Evolutionary conservation across 2,329 filamentous ascomycete species (phyloP), one percentile per base, ranked within the genome.

Genomic region (Magnaporthiopsis poae): DNA sequence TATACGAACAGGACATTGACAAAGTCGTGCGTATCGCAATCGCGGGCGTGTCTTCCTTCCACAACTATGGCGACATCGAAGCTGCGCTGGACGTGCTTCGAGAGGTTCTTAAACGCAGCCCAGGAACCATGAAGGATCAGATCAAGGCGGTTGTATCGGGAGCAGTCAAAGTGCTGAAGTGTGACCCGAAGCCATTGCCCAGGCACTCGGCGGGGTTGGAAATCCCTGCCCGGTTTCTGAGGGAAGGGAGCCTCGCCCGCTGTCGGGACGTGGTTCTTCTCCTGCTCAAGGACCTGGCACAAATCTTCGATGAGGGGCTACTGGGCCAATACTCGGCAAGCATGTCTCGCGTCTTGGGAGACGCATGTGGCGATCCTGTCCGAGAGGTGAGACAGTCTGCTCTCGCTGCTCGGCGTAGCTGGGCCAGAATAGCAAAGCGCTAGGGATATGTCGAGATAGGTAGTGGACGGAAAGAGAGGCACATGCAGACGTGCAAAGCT

Each of bases 351-450:
- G 78, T 83, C 65, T 71, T 87, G 68, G 79, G 80, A 1, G 70
- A 76, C 11, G 83, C 83, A 1, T 84, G 83, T 64, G 84, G 84
- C 1, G 83, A 86, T 69, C 73, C 76, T 7, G 80, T 84, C 11
- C 77, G 85, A 61, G 82, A 84, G 68, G 77, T 86, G 61, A 78
- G 85, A 62, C 80, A 77, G 66, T 77, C 76, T 62, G 84, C 84
- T 25, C 77, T 83, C 65, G 70, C 74, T 67, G 82, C 84, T 4
- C 78, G 82, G 66, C 76, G 75, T 64, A 79, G 78, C 8, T 87
- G 84, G 84, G 75, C 74, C 3, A 75, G 72, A 67, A 68, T 80
- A n/a, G 60, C 33, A 39, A 9, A 36, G 11, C 39, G 33, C 36
- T 21, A 21, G 29, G 25, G 12, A 15, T 7, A 21, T 36, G 25